Percentiles rank a stretch among this genome's conserved stretches.
phyloP scores from a whole-genome alignment of 2,329 filamentous ascomycete genomes.

The Periconia digitata region DNA sequence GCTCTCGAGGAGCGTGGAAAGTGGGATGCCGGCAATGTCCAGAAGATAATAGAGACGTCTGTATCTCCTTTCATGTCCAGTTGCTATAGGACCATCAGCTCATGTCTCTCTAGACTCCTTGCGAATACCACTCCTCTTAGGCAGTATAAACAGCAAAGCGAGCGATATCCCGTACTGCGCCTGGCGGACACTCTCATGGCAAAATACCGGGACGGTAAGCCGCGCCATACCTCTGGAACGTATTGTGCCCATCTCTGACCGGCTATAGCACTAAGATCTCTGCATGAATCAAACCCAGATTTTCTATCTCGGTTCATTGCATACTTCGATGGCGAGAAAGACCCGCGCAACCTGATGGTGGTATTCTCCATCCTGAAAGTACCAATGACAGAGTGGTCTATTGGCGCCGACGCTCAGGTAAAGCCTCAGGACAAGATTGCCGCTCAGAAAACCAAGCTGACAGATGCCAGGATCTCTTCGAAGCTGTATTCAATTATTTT shows the following conservation, averaged over 20 bases:
- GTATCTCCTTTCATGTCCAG: slow-evolving; percentile 14
- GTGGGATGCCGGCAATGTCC: slow-evolving; percentile 60
- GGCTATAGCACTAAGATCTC: slow-evolving; percentile 40
- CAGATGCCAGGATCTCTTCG: slow-evolving; percentile 55
- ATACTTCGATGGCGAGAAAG: slow-evolving; percentile 69
- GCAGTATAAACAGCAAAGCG: slow-evolving; percentile 63
- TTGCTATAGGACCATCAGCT: slow-evolving; percentile 2
- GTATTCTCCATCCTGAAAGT: slow-evolving; percentile 69
- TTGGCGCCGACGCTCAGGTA: slow-evolving; percentile 62
- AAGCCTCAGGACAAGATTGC: not conserved
- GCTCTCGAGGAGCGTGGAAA: slow-evolving; percentile 61
- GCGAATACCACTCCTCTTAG: slow-evolving; percentile 60
- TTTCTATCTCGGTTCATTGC: slow-evolving; percentile 64
- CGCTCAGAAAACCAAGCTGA: slow-evolving; percentile 3
- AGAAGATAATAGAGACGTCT: slow-evolving; percentile 56
- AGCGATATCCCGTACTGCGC: slow-evolving; percentile 63
- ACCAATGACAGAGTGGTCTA: slow-evolving; percentile 68
- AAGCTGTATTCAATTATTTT: slow-evolving; percentile 72
- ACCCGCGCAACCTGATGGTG: slow-evolving; percentile 70
- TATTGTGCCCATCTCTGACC: slow-evolving; percentile 10
- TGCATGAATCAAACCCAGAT: slow-evolving; percentile 55
- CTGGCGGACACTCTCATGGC: slow-evolving; percentile 64
- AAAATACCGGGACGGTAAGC: slow-evolving; percentile 60
- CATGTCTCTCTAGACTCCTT: slow-evolving; percentile 23
- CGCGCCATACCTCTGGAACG: not conserved